These are phyloP conservation scores for Sanghuangporus sanghuang DNA, from an alignment of 1,284 basidiomycete genomes.

Conservation along the genomic window DNA sequence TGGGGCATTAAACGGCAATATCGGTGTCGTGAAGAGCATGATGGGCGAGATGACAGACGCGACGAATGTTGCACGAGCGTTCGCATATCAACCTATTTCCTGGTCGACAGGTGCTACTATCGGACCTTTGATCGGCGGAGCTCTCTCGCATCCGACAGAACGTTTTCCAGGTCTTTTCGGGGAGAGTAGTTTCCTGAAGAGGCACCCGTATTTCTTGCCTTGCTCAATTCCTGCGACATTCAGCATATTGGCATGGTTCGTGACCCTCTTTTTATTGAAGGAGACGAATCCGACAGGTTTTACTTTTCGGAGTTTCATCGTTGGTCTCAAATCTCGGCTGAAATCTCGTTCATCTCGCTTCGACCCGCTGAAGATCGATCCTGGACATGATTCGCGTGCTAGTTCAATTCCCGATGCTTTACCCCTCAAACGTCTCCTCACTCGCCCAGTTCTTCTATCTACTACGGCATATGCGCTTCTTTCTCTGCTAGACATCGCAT, in stretches of 20 bases:
- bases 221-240: slow-evolving; percentile 22
- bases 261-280: slow-evolving; percentile 21
- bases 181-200: slow-evolving; percentile 20
- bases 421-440: slow-evolving; percentile 31
- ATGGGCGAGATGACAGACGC: slow-evolving; percentile 32
- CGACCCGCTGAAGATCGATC: slow-evolving; percentile 10
- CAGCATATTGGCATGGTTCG: slow-evolving; percentile 18
- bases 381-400: neutral
- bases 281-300: slow-evolving; percentile 20
- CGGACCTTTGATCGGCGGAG: slow-evolving; percentile 24
- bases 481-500: slow-evolving; percentile 35
- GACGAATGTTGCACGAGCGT: slow-evolving; percentile 29
- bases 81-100: slow-evolving; percentile 22
- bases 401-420: slow-evolving; percentile 9
- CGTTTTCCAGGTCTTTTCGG: slow-evolving; percentile 22
- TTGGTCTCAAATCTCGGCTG: neutral
- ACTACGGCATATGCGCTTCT: slow-evolving; percentile 37
- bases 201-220: slow-evolving; percentile 25
- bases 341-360: neutral
- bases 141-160: slow-evolving; percentile 23
- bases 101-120: slow-evolving; percentile 21
- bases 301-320: slow-evolving; percentile 10
- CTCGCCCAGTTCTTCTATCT: slow-evolving; percentile 35
- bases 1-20: slow-evolving; percentile 32
- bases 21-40: slow-evolving; percentile 25